A percentile compares a stretch with the other conserved stretches of the same genome.
Evolutionary conservation across 768 basidiomycete genomes (phyloP).

Genomic region (Suillus clintonianus): DNA sequence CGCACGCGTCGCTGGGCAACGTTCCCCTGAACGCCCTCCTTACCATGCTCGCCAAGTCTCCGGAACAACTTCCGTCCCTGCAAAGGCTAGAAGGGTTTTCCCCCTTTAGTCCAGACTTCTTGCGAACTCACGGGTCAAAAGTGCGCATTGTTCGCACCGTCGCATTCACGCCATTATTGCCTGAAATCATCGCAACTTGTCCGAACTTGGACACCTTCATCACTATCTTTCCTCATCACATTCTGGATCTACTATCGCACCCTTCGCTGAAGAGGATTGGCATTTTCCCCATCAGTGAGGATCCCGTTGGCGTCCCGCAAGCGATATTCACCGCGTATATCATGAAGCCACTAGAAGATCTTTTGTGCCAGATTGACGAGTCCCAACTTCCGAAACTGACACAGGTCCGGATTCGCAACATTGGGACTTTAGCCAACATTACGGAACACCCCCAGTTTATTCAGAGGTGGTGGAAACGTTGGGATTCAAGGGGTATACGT

Average conservation of each 20-base stretch:
- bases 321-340: conserved; percentile 41
- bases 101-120: conserved; percentile 42
- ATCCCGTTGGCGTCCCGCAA: conserved; percentile 36
- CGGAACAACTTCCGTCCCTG: conserved; percentile 40
- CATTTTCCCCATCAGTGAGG: conserved; percentile 43
- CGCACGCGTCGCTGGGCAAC: conserved; percentile 33
- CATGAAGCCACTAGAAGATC: conserved; percentile 41
- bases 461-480: conserved; percentile 29
- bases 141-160: conserved; percentile 42
- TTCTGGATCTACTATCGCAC: conserved; percentile 38
- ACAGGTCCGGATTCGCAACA: conserved; percentile 43
- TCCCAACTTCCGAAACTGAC: conserved; percentile 35
- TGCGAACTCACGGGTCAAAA: conserved; percentile 43
- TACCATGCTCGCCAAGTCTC: conserved; percentile 33
- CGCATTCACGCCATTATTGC: conserved; percentile 34
- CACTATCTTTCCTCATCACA: conserved; percentile 37
- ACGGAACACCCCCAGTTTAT: conserved; percentile 27
- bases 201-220: conserved; percentile 45
- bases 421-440: conserved; percentile 38
- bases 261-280: conserved; percentile 43
- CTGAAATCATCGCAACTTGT: conserved; percentile 38
- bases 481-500: conserved; percentile 28
- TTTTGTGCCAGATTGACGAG: conserved; percentile 39
- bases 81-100: conserved; percentile 46
- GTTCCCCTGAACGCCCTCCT: conserved; percentile 44